A percentile compares a stretch with the other conserved stretches of the same genome.
These are phyloP conservation scores for Polygonum aviculare DNA, from an alignment of 148 eudicot species.

Conservation along the genomic window DNA sequence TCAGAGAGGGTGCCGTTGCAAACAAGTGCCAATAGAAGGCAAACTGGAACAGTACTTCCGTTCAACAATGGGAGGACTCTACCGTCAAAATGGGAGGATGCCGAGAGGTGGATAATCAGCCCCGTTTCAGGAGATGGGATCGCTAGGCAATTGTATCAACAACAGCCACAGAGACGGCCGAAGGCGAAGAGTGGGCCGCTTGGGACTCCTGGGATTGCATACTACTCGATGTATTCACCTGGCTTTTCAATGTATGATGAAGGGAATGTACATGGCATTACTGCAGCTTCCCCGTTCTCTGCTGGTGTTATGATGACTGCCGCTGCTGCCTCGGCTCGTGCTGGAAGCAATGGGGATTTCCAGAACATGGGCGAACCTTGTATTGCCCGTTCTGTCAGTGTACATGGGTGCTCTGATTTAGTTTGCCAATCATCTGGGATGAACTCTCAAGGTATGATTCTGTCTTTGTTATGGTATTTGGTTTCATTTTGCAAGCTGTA, in stretches of 20 bases:
- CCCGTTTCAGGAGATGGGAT: conserved; percentile 57
- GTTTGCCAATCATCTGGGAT: conserved; percentile 37
- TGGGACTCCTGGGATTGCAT: conserved; percentile 67
- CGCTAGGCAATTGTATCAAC: conserved; percentile 43
- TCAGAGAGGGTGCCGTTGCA: conserved; percentile 76
- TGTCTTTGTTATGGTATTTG: not conserved
- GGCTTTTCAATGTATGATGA: conserved; percentile 48
- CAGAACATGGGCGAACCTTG: conserved; percentile 37
- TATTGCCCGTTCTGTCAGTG: conserved; percentile 75
- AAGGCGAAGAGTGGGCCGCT: conserved; percentile 97
- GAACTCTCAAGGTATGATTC: conserved; percentile 40
- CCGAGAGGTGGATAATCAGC: conserved; percentile 96
- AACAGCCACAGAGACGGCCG: conserved; percentile 48
- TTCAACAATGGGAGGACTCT: conserved; percentile 55
- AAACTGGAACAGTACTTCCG: conserved; percentile 39
- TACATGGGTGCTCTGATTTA: conserved; percentile 81
- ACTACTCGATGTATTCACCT: conserved; percentile 59
- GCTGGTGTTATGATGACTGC: conserved; percentile 47
- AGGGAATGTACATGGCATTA: conserved; percentile 27
- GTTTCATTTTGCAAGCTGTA: conserved; percentile 1
- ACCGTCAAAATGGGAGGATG: conserved; percentile 99
- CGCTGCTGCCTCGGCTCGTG: conserved; percentile 37
- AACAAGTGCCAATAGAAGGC: conserved; percentile 35
- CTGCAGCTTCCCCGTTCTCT: conserved; percentile 60
- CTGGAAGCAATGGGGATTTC: conserved; percentile 21